Evolutionary conservation across 345 rosid genomes (phyloP).

Genomic region (Salix arbutifolia): DNA sequence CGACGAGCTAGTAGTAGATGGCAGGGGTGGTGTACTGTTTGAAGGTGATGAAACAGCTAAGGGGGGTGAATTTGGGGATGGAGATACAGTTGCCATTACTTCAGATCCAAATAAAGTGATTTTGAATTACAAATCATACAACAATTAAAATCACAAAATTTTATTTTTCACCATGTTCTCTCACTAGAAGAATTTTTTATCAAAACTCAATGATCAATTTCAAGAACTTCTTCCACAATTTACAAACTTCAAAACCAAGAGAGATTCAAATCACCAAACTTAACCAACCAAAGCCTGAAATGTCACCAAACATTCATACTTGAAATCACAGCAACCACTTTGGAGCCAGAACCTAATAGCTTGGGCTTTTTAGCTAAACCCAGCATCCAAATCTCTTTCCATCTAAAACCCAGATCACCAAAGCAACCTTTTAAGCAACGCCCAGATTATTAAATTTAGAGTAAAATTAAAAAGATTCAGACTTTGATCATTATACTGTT

Average conservation of each 20-base stretch:
- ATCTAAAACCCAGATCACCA: conserved; percentile 18
- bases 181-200: neutral
- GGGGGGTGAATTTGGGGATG: conserved; percentile 51
- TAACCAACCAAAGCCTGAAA: conserved; percentile 36
- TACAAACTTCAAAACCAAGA: conserved; percentile 13
- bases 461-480: neutral
- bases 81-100: conserved; percentile 59
- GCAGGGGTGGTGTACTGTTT: conserved; percentile 16
- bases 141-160: conserved; percentile 15
- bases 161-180: neutral
- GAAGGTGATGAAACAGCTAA: conserved; percentile 43
- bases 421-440: conserved; percentile 7
- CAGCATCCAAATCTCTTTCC: neutral
- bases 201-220: conserved; percentile 5
- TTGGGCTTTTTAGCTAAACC: neutral
- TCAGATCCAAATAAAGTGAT: conserved; percentile 2
- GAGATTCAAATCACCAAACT: conserved; percentile 34
- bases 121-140: conserved; percentile 3
- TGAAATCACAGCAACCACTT: conserved; percentile 12
- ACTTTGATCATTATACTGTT: conserved; percentile 1
- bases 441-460: conserved; percentile 6
- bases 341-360: neutral
- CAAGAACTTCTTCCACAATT: conserved; percentile 16
- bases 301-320: conserved; percentile 5
- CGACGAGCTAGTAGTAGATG: conserved; percentile 26